A percentile compares a stretch with the other conserved stretches of the same genome.
Conservation (phyloP, 352 stramenopile species). For the Peronospora belbahrii region DNA sequence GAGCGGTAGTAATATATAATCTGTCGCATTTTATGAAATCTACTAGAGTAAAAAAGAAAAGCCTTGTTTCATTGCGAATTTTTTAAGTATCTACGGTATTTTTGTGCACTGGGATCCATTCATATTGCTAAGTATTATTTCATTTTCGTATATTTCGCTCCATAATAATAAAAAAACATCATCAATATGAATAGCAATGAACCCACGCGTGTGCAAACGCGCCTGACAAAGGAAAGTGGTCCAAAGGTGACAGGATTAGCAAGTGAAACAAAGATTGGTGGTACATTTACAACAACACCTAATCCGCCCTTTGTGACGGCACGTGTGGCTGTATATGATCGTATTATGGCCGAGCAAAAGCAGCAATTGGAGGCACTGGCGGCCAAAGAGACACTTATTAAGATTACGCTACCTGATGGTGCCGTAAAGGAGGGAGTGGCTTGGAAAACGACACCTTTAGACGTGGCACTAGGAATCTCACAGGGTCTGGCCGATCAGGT, state of each 20-base stretch:
- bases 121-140: too few relatives aligned
- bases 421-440: slow-evolving; percentile 86
- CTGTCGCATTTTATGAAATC: too few relatives aligned
- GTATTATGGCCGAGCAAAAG: slow-evolving; percentile 64
- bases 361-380: slow-evolving; percentile 56
- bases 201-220: slow-evolving; percentile 58
- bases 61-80: too few relatives aligned
- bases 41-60: too few relatives aligned
- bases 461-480: slow-evolving; percentile 92
- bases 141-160: slow-evolving; percentile 14
- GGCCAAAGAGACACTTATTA: slow-evolving; percentile 89
- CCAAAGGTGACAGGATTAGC: slow-evolving; percentile 45
- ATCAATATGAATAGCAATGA: slow-evolving; percentile 37
- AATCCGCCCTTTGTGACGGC: slow-evolving; percentile 81
- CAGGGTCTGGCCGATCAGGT: slow-evolving; percentile 91
- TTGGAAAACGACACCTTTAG: slow-evolving; percentile 94
- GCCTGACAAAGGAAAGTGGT: slow-evolving; percentile 68
- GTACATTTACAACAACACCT: slow-evolving; percentile 62
- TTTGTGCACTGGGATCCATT: too few relatives aligned
- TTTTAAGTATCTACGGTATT: too few relatives aligned
- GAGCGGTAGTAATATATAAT: too few relatives aligned
- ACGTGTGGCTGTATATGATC: slow-evolving; percentile 83
- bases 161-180: neutral
- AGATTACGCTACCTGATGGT: slow-evolving; percentile 96
- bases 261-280: slow-evolving; percentile 70